Base-by-base conservation (phyloP, 2,329 filamentous ascomycete genomes). In the Botryotinia globosa region DNA sequence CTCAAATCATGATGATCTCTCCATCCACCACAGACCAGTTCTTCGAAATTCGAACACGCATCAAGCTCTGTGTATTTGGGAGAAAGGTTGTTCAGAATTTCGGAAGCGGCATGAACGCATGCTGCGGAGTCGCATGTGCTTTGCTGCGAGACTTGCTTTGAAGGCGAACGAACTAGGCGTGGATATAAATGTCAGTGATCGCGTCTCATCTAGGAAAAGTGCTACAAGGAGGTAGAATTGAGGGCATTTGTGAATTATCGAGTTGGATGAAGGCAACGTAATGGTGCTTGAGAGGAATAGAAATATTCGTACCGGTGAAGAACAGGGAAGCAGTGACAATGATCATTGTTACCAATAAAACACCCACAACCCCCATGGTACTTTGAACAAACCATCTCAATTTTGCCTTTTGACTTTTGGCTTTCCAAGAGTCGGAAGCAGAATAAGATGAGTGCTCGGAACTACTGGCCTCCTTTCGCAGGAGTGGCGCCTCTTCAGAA, bases 11-110 rank as follows among this genome's bases (percentile, higher is more conserved):
- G 87, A 16, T 83, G 85, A 34, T 88, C 84, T 69, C 86, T 84
- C 87, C 90, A 93, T 18, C 90, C 90, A 72, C 89, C 90, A 77
- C 91, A 92, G 32, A 89, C 89, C 72, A 89, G 85, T 79, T 89
- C 84, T 74, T 92, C 89, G 74, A 93, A 93, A 77, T 92, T 82
- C n/a, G 84, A 86, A 77, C 91, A 93, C 1, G 91, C 87, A 78
- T 93, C 89, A 56, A 93, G 83, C 3, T 87, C 81, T 73, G 87
- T 83, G 80, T 91, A 90, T 68, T 89, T 83, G 12, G 89, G 87
- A 25, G 88, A 87, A 22, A 91, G 81, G 73, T 89, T 90, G 75
- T 88, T 87, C 14, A 91, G 83, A 56, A 91, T 85, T 75, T 87
- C 85, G 20, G 88, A 89, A 7, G 89, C 86, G 20, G 89, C 89